Evolutionary conservation across 2,329 filamentous ascomycete species (phyloP), one percentile per base, ranked within the genome.

Genomic region (Amesomyces nigricolor): DNA sequence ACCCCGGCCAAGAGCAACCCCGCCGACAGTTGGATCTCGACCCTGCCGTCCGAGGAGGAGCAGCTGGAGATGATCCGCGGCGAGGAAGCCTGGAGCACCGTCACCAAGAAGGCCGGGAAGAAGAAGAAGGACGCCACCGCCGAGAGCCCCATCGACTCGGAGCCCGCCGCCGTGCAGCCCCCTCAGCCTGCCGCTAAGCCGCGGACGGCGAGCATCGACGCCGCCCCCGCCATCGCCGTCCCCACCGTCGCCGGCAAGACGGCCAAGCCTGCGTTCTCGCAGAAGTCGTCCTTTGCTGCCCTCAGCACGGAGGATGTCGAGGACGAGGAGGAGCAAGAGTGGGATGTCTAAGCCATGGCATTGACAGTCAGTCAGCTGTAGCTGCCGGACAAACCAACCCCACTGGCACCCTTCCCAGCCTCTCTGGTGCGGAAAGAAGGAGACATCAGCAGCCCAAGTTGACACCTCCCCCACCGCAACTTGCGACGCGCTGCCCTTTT

Each of bases 1-100:
- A 30, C 50, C 30, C 53, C 53, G 19, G 58, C 53, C 56, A 61
- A 68, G 16, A 61, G 66, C 19, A 68, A 72, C 60, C 66, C 54
- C 5, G 45, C 68, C 35, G 71, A 73, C 42, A 73, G 70, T 58
- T 81, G 78, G 78, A 71, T 76, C 29, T 71, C 77, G 5, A 72
- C 75, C 9, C 70, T 82, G 1, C 79, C 79, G 3, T 83, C 81
- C 0, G 81, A 85, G 67, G 81, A 85, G 68, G 79, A 84, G 69
- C 81, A 85, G 71, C 72, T 84, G 62, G 75, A 83, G 70, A 72
- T 79, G 66, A 73, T 82, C 53, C 77, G 77, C 63, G 75, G 78
- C 47, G 76, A 82, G 61, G 72, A 75, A 43, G 69, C 70, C 16
- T 86, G 83, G 82, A 82, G 73, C 67, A 82, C 82, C 32, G 83